A percentile compares a stretch with the other conserved stretches of the same genome.
Evolutionary conservation across 106 monocot species (phyloP).

Genomic region (Iris macrosiphon): DNA sequence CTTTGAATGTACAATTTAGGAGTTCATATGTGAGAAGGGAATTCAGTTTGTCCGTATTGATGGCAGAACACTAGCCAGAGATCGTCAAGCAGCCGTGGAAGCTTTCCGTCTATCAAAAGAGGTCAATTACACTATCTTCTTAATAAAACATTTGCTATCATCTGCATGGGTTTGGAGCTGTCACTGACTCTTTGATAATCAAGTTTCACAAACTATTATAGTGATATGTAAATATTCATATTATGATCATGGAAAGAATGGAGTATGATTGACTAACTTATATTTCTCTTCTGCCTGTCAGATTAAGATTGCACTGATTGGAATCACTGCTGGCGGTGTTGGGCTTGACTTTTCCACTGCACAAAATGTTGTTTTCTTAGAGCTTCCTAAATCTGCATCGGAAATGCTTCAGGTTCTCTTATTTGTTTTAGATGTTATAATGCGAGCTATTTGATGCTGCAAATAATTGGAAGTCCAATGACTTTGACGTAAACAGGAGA

Average conservation of each 20-base stretch:
- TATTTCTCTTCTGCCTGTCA: constrained; percentile 16
- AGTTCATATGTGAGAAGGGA: constrained; percentile 58
- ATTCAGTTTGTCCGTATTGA: constrained; percentile 95
- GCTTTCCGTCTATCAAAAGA: constrained; percentile 55
- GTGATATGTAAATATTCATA: not conserved
- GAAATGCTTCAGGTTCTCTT: constrained; percentile 85
- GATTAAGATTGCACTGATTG: constrained; percentile 93
- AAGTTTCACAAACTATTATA: not conserved
- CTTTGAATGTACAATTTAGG: no score
- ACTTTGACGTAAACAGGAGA: no score
- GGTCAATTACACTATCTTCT: constrained; percentile 23
- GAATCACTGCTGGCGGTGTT: constrained; percentile 95
- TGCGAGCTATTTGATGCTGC: not conserved
- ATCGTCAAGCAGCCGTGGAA: constrained; percentile 79
- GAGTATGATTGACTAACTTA: not conserved
- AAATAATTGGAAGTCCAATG: not conserved
- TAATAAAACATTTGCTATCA: no score
- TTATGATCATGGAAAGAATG: not conserved
- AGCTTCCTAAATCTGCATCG: constrained; percentile 88
- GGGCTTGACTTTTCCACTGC: constrained; percentile 90
- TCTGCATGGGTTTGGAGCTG: no score
- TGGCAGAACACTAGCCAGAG: constrained; percentile 74
- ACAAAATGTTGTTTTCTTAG: constrained; percentile 89
- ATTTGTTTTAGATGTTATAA: constrained; percentile 5
- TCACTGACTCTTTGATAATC: not conserved